phyloP scores from a whole-genome alignment of 176 grass and related monocot species.

The barley (Hordeum vulgare) region MorexV3_pseudomolecules_assembly NC_058522.1:286895017-286895516 shows the following conservation, averaged over 20 bases:
- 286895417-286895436: too few relatives aligned
- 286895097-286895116: conserved; percentile 76
- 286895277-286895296: neutral
- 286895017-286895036: conserved; percentile 94
- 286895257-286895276: neutral
- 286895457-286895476: too few relatives aligned
- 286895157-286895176: neutral
- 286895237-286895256: neutral
- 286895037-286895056: conserved; percentile 84
- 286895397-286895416: too few relatives aligned
- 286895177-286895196: neutral
- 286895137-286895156: neutral
- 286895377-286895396: too few relatives aligned
- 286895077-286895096: conserved; percentile 95
- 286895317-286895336: neutral
- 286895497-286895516: too few relatives aligned
- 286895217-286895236: neutral
- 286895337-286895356: too few relatives aligned
- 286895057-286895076: conserved; percentile 92
- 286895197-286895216: neutral
- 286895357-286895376: too few relatives aligned
- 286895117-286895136: conserved; percentile 3
- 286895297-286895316: neutral
- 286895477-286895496: too few relatives aligned
- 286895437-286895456: too few relatives aligned